A percentile compares a stretch with the other conserved stretches of the same genome.
Conservation (phyloP, 495 filamentous ascomycete genomes). For the Neurospora sp. region DNA sequence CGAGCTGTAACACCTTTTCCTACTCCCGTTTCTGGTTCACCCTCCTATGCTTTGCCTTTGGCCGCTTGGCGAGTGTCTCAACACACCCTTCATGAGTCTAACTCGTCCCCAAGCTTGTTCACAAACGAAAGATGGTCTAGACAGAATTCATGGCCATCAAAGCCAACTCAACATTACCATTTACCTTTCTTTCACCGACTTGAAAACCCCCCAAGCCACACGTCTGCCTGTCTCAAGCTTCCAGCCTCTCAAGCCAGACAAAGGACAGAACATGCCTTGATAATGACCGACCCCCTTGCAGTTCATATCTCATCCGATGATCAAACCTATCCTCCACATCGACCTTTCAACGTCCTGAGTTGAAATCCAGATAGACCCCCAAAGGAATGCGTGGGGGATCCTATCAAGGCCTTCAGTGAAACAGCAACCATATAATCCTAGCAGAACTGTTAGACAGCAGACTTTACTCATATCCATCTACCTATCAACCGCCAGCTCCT, state of each 20-base stretch:
- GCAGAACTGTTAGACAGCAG: neutral
- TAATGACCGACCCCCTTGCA: neutral
- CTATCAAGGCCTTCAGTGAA: neutral
- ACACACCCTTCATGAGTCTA: neutral
- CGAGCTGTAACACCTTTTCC: too few relatives aligned
- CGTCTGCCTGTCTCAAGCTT: neutral
- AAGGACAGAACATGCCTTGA: neutral
- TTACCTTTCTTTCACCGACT: neutral
- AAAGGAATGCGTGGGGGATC: neutral
- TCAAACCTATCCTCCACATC: neutral
- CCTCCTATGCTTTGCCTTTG: too few relatives aligned
- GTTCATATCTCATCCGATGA: neutral
- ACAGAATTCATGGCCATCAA: neutral
- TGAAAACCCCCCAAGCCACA: neutral
- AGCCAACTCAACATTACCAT: neutral
- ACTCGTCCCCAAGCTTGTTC: neutral
- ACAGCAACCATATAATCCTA: neutral
- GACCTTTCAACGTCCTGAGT: neutral
- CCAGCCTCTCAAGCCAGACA: neutral
- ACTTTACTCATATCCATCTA: neutral
- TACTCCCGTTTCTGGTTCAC: too few relatives aligned
- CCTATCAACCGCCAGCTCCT: neutral
- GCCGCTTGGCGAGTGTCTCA: neutral
- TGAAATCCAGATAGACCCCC: neutral
- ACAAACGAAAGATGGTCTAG: neutral